These are phyloP conservation scores for Syzygium syzygioides DNA, from an alignment of 441 rosid genomes.

Conservation along the genomic window DNA sequence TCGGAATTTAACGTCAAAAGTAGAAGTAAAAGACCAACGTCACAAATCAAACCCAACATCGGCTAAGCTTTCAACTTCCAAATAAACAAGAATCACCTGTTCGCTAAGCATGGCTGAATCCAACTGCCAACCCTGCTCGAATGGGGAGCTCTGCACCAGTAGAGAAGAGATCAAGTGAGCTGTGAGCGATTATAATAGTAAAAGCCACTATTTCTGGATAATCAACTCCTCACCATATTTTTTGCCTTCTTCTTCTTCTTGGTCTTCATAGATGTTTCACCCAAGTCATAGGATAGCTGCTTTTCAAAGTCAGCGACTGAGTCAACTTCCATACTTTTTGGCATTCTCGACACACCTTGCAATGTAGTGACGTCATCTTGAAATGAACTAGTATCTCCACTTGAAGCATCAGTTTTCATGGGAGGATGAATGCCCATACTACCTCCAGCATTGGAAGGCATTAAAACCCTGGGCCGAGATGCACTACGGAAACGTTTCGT, in stretches of 20 bases:
- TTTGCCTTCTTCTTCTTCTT: conserved; percentile 85
- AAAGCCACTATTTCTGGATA: not conserved
- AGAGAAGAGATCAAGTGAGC: conserved; percentile 23
- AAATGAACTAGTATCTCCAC: conserved; percentile 95
- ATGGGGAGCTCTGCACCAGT: conserved; percentile 64
- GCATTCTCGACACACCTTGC: conserved; percentile 73
- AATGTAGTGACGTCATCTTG: conserved; percentile 93
- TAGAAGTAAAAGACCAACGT: not conserved
- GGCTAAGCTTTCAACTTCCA: not conserved
- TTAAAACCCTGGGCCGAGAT: conserved; percentile 71
- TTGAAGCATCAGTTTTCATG: conserved; percentile 81
- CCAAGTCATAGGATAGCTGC: conserved; percentile 61
- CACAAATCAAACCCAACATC: not conserved
- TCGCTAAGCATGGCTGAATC: conserved; percentile 59
- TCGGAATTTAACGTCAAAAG: not conserved
- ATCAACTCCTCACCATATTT: conserved; percentile 39
- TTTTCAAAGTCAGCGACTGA: conserved; percentile 69
- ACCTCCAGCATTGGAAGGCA: conserved; percentile 61
- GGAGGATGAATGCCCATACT: conserved; percentile 46
- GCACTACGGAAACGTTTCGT: conserved; percentile 93
- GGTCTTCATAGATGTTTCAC: conserved; percentile 75
- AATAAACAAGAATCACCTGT: conserved; percentile 50
- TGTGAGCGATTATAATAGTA: not conserved
- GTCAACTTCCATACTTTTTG: conserved; percentile 83
- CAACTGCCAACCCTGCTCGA: conserved; percentile 79